phyloP scores from a whole-genome alignment of 1,284 basidiomycete species.

The Malassezia furfur region DNA sequence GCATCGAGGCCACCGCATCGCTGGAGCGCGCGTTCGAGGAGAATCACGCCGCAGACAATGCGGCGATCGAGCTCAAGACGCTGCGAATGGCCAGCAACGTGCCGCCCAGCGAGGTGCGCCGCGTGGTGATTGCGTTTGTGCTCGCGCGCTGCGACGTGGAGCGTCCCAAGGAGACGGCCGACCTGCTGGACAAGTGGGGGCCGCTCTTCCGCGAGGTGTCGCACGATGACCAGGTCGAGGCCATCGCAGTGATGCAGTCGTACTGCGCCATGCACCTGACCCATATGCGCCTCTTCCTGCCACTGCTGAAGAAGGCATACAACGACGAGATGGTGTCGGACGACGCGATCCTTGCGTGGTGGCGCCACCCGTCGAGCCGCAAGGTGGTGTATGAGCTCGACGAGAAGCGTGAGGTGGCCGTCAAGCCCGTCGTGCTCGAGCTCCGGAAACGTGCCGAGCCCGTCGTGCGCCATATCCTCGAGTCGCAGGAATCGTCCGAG shows the following conservation, averaged over 20 bases:
- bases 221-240: conserved; percentile 46
- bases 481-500: conserved; percentile 45
- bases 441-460: conserved; percentile 48
- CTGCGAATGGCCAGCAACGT: conserved; percentile 89
- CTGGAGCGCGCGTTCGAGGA: conserved; percentile 82
- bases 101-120: conserved; percentile 63
- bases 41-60: conserved; percentile 79
- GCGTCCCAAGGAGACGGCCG: conserved; percentile 29
- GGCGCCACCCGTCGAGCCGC: conserved; percentile 29
- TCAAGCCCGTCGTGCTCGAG: conserved; percentile 39
- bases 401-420: conserved; percentile 10
- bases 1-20: conserved; percentile 65
- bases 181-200: conserved; percentile 48
- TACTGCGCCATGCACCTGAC: conserved; percentile 31
- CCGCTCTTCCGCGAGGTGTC: conserved; percentile 47
- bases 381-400: conserved; percentile 4
- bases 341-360: conserved; percentile 50
- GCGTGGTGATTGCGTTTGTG: conserved; percentile 59
- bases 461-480: conserved; percentile 49
- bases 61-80: conserved; percentile 82
- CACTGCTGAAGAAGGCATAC: conserved; percentile 50
- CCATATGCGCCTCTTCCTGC: conserved; percentile 41
- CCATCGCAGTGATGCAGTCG: conserved; percentile 40
- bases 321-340: conserved; percentile 50
- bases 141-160: conserved; percentile 33